Base-by-base conservation (phyloP, 192 early-diverging fungal genomes). In the Entomortierella parvispora region DNA sequence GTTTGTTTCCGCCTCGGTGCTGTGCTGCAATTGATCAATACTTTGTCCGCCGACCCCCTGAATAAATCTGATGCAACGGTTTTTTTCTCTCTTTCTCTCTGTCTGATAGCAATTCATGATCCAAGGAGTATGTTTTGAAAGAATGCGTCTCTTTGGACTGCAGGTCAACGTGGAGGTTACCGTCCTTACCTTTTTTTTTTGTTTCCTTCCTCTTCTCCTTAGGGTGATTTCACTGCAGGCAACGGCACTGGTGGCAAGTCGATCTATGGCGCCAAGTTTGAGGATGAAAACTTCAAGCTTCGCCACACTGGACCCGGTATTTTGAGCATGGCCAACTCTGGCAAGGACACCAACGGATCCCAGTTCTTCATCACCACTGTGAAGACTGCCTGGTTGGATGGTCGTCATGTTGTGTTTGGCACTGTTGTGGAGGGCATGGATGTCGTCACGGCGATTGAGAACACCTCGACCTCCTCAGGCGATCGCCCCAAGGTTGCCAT, bases 321-420 rank as follows among this genome's bases (percentile, higher is more conserved):
- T 10, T 71, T 94, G 56, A 90, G 86, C 71, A 93, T 94, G 93
- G 92, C 93, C 51, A 94, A 94, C 61, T 80, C 92, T 57, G 93
- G 92, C 60, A 80, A 81, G 60, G 84, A 93, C 64, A 93, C 92
- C 62, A 94, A 94, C 78, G 93, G 93, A 20, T 93, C 93, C 40
- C 93, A 94, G 89, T 97, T 97, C 87, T 97, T 97, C 76, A 92
- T 99, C 72, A 93, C 92, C 58, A 97, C 95, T 28, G 91, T 89
- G 33, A 83, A 86, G 80, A 98, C 95, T 28, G 55, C 88, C 15
- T 95, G 94, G 88, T 83, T 99, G 76, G 95, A 98, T 81, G 85
- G 87, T 55, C 92, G 91, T 63, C 95, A 99, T 63, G 96, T 98
- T 51, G 94, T 99, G 26, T 99, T 98, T 83, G 97, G 96, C 43